Evolutionary conservation across 441 rosid genomes (phyloP).

Genomic region (Aleurites moluccanus): DNA sequence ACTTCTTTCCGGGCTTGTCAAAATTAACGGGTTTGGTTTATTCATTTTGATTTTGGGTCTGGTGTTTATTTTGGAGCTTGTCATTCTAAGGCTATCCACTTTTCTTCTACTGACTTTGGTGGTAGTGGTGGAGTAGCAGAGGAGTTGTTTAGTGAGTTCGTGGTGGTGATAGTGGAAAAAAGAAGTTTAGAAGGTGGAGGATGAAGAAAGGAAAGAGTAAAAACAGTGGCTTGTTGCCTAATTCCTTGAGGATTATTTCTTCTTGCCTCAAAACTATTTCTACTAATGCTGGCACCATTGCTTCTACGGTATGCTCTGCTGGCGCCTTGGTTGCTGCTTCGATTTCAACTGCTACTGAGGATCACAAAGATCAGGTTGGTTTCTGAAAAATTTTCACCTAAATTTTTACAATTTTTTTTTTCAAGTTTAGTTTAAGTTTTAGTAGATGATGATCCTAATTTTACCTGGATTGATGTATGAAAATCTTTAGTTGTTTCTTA

Average conservation of each 20-base stretch:
- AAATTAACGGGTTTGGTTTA: too few relatives aligned
- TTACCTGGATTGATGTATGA: not conserved
- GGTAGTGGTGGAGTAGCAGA: slow-evolving; percentile 30
- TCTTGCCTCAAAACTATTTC: slow-evolving; percentile 85
- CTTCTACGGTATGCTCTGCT: slow-evolving; percentile 80
- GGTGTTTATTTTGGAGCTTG: too few relatives aligned
- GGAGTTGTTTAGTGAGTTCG: slow-evolving; percentile 10
- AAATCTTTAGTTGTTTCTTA: not conserved
- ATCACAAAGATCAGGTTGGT: slow-evolving; percentile 71
- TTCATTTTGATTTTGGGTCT: too few relatives aligned
- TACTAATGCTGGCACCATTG: slow-evolving; percentile 80
- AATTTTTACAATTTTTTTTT: not conserved
- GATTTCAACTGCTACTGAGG: slow-evolving; percentile 51
- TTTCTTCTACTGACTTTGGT: too few relatives aligned
- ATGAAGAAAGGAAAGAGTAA: slow-evolving; percentile 40
- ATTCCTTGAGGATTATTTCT: slow-evolving; percentile 73
- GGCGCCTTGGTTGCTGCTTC: slow-evolving; percentile 86
- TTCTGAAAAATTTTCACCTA: not conserved
- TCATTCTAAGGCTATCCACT: too few relatives aligned
- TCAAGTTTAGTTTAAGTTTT: not conserved
- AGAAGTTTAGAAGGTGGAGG: slow-evolving; percentile 49
- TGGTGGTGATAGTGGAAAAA: slow-evolving; percentile 40
- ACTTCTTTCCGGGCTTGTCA: too few relatives aligned
- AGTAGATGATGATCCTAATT: not conserved
- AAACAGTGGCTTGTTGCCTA: slow-evolving; percentile 66